Conservation (phyloP, 306 rosid genomes). For the Medicago truncatula region DNA sequence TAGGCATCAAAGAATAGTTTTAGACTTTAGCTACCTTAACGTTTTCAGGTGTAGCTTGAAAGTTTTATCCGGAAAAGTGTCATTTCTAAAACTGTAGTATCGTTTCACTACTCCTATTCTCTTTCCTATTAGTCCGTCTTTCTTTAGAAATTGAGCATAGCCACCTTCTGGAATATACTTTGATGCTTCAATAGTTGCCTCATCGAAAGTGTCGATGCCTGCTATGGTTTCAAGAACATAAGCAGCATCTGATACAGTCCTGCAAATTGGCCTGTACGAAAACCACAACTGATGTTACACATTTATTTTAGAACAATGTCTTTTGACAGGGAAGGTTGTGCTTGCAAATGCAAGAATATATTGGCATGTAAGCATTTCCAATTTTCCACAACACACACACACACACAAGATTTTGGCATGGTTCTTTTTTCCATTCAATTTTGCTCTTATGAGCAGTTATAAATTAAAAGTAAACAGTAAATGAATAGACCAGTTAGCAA, state of each 20-base stretch:
- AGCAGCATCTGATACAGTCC: constrained; percentile 74
- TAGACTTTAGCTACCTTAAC: constrained; percentile 55
- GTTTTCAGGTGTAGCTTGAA: constrained; percentile 50
- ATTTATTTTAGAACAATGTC: neutral
- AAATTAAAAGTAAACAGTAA: no score
- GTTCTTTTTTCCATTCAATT: no score
- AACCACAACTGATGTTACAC: constrained; percentile 19
- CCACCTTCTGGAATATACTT: constrained; percentile 61
- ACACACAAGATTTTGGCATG: no score
- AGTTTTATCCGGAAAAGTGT: constrained; percentile 38
- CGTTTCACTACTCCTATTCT: constrained; percentile 57
- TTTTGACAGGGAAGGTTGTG: no score
- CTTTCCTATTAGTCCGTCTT: constrained; percentile 65
- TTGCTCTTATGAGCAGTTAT: no score
- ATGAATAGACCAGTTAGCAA: no score
- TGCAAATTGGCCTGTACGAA: constrained; percentile 61
- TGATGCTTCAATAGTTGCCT: constrained; percentile 53
- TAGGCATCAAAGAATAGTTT: neutral
- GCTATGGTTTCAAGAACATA: constrained; percentile 65
- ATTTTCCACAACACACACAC: no score
- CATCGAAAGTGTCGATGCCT: constrained; percentile 53
- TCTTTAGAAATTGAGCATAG: constrained; percentile 59
- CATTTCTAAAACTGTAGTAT: constrained; percentile 40
- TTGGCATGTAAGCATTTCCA: no score
- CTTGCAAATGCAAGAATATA: no score